These are phyloP conservation scores for Aureobasidium melanogenum DNA, from an alignment of 2,329 filamentous ascomycete species.

Conservation along the genomic window DNA sequence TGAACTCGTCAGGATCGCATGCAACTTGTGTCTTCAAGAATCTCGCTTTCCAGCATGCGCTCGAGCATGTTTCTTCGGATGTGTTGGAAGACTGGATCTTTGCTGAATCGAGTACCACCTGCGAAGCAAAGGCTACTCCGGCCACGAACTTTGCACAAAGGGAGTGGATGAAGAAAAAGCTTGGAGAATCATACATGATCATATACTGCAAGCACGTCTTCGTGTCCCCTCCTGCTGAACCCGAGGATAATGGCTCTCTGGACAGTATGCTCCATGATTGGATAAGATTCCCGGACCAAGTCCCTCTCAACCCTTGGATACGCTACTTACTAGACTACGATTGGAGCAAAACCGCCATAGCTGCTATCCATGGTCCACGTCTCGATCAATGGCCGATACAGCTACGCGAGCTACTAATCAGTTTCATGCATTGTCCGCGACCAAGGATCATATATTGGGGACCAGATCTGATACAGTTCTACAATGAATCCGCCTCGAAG, in stretches of 20 bases:
- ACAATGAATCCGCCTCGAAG: background rate
- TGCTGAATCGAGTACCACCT: background rate
- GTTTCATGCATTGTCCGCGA: background rate
- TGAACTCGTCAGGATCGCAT: background rate
- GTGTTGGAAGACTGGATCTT: background rate
- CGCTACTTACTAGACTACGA: background rate
- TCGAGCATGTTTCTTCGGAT: background rate
- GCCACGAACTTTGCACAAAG: background rate
- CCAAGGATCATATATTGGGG: conserved; percentile 7
- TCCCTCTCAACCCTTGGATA: background rate
- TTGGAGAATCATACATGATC: background rate
- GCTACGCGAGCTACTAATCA: background rate
- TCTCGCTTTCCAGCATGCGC: background rate
- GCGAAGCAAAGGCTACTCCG: background rate
- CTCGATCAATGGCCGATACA: conserved; percentile 8
- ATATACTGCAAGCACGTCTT: conserved; percentile 5
- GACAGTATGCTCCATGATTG: background rate
- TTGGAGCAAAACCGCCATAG: conserved; percentile 1
- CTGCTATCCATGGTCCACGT: background rate
- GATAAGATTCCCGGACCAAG: background rate
- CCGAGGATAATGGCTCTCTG: background rate
- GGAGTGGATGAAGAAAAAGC: conserved; percentile 6
- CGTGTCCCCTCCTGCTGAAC: background rate
- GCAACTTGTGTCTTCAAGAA: background rate
- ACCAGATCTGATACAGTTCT: background rate